Evolutionary conservation across 2,329 filamentous ascomycete species (phyloP), one percentile per base, ranked within the genome.

Genomic region (Diaporthe eres): DNA sequence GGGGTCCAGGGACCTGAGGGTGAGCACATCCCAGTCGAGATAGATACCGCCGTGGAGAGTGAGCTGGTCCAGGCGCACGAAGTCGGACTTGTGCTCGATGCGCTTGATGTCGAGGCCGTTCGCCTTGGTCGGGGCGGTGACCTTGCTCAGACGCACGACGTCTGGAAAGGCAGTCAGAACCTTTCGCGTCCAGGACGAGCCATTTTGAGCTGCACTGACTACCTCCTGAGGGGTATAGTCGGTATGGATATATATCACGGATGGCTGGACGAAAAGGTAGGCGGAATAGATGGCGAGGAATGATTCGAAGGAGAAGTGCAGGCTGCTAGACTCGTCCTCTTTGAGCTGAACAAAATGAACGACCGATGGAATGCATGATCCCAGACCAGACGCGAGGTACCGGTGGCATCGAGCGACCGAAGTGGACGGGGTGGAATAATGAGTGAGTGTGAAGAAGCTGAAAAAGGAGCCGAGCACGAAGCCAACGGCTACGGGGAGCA

Each of bases 331-430:
- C 3, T 77, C 78, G 47, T 80, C 72, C 19, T 74, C 60, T 25
- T 78, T 75, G 47, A 81, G 72, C 75, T 78, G 79, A 57, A 82
- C 74, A 47, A 80, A 81, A 67, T 82, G 81, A 6, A 82, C 80
- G 49, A 79, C 74, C 58, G 80, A 79, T 7, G 81, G 81, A 17
- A 82, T 81, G 22, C 47, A 68, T 39, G 47, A 34, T 13, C 47
- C 34, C 31, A 28, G 31, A 7, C 22, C 31, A 7, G 65, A 53
- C 2, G 15, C 25, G 47, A 34, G 65, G 31, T 25, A 42, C 7
- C 12, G 19, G 47, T 28, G 65, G 15, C 47, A 68, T 3, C 47
- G 28, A 12, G 65, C 10, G 13, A 28, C 12, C 4, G 22, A 53
- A 5, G 10, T 15, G 47, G 65, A 19, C 2, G 65, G 31, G 13